Evolutionary conservation across 2,329 filamentous ascomycete species (phyloP).

Genomic region (Monosporascus sp.): DNA sequence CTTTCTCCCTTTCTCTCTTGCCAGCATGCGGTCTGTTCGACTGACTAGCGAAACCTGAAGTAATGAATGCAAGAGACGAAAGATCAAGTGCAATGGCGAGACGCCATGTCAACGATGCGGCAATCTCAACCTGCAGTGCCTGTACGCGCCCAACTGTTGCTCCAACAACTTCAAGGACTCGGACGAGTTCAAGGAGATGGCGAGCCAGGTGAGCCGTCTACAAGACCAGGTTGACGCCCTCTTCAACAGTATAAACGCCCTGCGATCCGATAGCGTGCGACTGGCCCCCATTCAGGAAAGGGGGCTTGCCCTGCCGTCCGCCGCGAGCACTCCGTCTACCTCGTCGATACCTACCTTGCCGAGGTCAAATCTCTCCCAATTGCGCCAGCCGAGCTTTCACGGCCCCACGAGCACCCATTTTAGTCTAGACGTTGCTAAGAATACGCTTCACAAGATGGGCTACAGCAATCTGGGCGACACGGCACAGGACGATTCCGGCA

Average conservation of each 20-base stretch:
- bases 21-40: neutral
- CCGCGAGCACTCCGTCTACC: slow-evolving; percentile 36
- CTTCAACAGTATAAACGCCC: slow-evolving; percentile 62
- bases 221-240: slow-evolving; percentile 82
- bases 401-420: slow-evolving; percentile 83
- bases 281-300: slow-evolving; percentile 39
- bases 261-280: slow-evolving; percentile 52
- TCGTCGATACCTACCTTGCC: slow-evolving; percentile 36
- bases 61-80: slow-evolving; percentile 70
- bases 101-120: slow-evolving; percentile 62
- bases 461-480: slow-evolving; percentile 61
- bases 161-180: slow-evolving; percentile 84
- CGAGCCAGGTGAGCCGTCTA: slow-evolving; percentile 63
- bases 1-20: no score
- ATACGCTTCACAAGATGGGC: slow-evolving; percentile 83
- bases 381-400: slow-evolving; percentile 62
- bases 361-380: slow-evolving; percentile 40
- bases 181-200: slow-evolving; percentile 82
- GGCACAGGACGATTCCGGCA: slow-evolving; percentile 53
- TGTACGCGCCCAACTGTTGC: slow-evolving; percentile 63
- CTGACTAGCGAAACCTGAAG: slow-evolving; percentile 30
- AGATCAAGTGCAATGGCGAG: slow-evolving; percentile 70
- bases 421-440: slow-evolving; percentile 80
- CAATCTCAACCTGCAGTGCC: slow-evolving; percentile 60
- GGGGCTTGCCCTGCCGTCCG: slow-evolving; percentile 29